Conservation (phyloP, 208 protist species). For the Trypanosoma platydactyli region DNA sequence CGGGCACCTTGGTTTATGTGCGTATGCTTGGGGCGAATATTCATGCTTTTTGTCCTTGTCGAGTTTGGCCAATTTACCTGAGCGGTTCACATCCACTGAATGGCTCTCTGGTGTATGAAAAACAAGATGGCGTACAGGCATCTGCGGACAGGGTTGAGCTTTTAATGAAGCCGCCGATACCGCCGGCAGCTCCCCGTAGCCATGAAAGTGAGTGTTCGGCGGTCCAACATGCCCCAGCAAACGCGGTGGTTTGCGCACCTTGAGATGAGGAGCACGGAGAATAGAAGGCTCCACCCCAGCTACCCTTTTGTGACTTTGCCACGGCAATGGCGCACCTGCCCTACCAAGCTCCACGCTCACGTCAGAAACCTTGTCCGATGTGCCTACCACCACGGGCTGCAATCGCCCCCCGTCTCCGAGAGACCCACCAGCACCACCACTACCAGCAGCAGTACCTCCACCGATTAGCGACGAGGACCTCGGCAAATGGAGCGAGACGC, state of each 20-base stretch:
- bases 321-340: background rate
- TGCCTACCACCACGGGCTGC: too few species aligned
- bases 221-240: background rate
- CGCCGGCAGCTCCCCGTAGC: background rate
- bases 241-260: background rate
- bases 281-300: background rate
- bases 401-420: too few species aligned
- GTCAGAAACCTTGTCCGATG: too few species aligned
- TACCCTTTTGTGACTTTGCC: too few species aligned
- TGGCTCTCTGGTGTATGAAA: background rate
- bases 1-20: background rate
- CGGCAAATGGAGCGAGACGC: background rate
- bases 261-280: background rate
- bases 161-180: slow-evolving; percentile 2
- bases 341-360: background rate
- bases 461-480: background rate
- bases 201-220: slow-evolving; percentile 1
- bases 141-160: background rate
- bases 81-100: background rate
- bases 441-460: background rate
- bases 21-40: background rate
- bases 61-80: background rate
- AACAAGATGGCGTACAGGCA: background rate
- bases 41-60: background rate
- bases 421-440: background rate